A percentile compares a stretch with the other conserved stretches of the same genome.
phyloP scores from a whole-genome alignment of 768 basidiomycete species.

The Filobasidium floriforme region DNA sequence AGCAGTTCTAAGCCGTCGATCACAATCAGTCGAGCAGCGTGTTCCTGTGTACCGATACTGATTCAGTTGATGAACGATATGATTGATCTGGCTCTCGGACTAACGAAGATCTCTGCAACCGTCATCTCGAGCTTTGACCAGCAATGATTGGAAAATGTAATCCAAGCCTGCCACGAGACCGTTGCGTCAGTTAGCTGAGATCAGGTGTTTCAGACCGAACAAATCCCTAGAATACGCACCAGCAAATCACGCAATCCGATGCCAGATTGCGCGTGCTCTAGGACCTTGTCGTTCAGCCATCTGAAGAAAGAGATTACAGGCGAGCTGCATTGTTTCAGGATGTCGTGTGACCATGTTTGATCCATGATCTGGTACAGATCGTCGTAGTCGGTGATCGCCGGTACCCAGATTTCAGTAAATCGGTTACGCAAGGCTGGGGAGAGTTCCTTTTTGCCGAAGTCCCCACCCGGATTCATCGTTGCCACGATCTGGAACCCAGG shows the following conservation, averaged over 20 bases:
- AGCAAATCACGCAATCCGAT: slow-evolving; percentile 79
- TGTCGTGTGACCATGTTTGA: slow-evolving; percentile 58
- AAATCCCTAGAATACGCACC: slow-evolving; percentile 47
- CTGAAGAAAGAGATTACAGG: slow-evolving; percentile 67
- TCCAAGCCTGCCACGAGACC: slow-evolving; percentile 65
- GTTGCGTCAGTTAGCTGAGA: slow-evolving; percentile 4
- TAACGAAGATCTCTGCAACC: slow-evolving; percentile 61
- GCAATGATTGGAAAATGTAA: slow-evolving; percentile 69
- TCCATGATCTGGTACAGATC: slow-evolving; percentile 74
- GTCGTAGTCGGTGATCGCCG: slow-evolving; percentile 60
- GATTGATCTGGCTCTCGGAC: slow-evolving; percentile 30
- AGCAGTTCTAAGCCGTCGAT: slow-evolving; percentile 79
- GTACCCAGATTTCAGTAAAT: slow-evolving; percentile 99
- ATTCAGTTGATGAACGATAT: slow-evolving; percentile 21
- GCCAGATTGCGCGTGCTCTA: slow-evolving; percentile 54
- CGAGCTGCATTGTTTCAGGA: slow-evolving; percentile 54
- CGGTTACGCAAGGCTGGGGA: slow-evolving; percentile 94
- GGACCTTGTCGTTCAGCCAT: slow-evolving; percentile 63
- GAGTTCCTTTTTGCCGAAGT: slow-evolving; percentile 97
- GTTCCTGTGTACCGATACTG: slow-evolving; percentile 54
- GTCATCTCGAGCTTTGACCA: slow-evolving; percentile 46
- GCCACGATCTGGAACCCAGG: slow-evolving; percentile 78
- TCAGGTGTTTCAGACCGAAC: background rate
- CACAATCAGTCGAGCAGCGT: slow-evolving; percentile 86
- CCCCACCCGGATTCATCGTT: slow-evolving; percentile 99